Base-by-base conservation (phyloP, 768 basidiomycete genomes). In the Neoboletus magnificus region DNA sequence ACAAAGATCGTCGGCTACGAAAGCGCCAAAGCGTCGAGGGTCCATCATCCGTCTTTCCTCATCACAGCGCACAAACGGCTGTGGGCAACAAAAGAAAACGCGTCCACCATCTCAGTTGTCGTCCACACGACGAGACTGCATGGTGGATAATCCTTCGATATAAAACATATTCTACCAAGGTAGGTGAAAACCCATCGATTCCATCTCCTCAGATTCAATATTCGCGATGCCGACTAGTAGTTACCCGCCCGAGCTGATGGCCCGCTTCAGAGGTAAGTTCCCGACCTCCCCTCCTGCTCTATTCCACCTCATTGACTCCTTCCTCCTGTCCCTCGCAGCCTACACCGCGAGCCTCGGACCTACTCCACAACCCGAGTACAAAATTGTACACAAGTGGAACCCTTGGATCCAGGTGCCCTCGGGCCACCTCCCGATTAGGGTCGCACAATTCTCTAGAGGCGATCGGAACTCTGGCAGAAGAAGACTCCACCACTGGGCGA, bases 401-500 rank as follows among this genome's bases (percentile, higher is more conserved):
- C 33, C 54, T 5, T 23, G 2, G 1, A 25, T 65, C 11, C 60
- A 53, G 30, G 55, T 65, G 6, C 63, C 63, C 6, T 1, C 15
- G 1, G 55, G 64, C 7, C 22, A 45, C 36, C 64, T 64, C 20
- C 57, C 60, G 5, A 66, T 66, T 18, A 30, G 20, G 20, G 39
- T 64, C 15, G 52, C n/a, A 2, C 63, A 64, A 37, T 66, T 65
- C 48, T 5, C 35, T 25, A 48, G 57, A 1, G 64, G 55, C 11
- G 5, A 47, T 1, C 55, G 55, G 16, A 1, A 39, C 1, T 30
- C 22, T 1, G 63, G 60, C 6, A 49, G 41, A 0, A 51, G 7
- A 1, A 29, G 50, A 22, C 37, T 54, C 0, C 35, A 56, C 15
- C 63, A 66, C 18, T 64, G 63, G 60, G 60, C 63, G 18, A 66